These are phyloP conservation scores for Lycium barbarum DNA, from an alignment of 257 asterid genomes.

Conservation along the genomic window DNA sequence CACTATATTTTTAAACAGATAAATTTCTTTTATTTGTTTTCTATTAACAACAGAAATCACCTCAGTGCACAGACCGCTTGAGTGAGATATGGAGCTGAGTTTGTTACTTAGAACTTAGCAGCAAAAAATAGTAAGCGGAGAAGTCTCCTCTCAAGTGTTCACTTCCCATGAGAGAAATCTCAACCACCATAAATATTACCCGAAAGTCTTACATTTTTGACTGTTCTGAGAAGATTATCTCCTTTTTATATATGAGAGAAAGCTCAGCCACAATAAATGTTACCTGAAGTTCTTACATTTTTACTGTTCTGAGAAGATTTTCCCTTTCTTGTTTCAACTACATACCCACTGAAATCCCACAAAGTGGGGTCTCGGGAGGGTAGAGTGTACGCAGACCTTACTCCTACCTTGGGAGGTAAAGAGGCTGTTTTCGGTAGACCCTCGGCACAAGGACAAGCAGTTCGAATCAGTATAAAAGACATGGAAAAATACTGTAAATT, in stretches of 20 bases:
- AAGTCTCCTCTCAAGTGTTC: constrained; percentile 7
- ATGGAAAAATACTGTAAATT: not conserved
- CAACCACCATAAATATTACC: not conserved
- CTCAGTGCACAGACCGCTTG: not conserved
- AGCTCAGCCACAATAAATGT: constrained; percentile 1
- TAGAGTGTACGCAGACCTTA: too few relatives aligned
- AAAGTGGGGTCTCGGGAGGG: too few relatives aligned
- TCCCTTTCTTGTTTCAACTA: not conserved
- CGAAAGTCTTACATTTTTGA: not conserved
- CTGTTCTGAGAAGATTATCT: not conserved
- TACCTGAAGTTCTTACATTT: not conserved
- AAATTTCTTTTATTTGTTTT: not conserved
- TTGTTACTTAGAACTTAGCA: not conserved
- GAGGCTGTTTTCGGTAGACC: too few relatives aligned
- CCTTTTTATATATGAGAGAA: not conserved
- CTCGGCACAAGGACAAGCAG: too few relatives aligned
- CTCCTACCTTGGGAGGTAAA: too few relatives aligned
- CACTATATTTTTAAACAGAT: not conserved
- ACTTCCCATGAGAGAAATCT: not conserved
- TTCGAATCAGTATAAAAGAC: too few relatives aligned
- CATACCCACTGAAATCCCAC: too few relatives aligned
- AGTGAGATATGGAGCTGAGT: not conserved
- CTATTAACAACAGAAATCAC: not conserved
- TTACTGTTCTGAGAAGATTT: not conserved
- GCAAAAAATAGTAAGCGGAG: not conserved